Conservation (phyloP, 2,329 filamentous ascomycete species). For the Fusarium temperatum region DNA sequence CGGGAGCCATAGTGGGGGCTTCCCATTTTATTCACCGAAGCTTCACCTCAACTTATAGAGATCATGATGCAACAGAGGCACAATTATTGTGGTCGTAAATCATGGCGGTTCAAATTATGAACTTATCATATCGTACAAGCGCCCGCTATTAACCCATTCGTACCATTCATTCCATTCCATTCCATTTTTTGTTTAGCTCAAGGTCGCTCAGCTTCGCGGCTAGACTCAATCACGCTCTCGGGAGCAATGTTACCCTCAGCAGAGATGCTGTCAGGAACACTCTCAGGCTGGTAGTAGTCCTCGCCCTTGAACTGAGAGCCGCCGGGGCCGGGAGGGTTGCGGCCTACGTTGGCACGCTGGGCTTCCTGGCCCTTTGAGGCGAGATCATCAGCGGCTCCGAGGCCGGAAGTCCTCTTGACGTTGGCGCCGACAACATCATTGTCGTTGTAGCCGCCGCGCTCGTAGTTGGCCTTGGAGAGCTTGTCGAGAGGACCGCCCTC, state of each 20-base stretch:
- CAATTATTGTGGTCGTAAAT: conserved; percentile 6
- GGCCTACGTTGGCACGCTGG: conserved; percentile 50
- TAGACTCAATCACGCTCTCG: conserved; percentile 51
- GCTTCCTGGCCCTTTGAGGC: conserved; percentile 50
- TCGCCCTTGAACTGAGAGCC: conserved; percentile 53
- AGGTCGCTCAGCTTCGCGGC: conserved; percentile 37
- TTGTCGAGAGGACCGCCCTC: conserved; percentile 55
- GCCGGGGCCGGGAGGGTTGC: conserved; percentile 46
- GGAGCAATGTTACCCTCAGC: conserved; percentile 54
- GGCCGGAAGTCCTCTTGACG: conserved; percentile 37
- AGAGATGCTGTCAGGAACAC: conserved; percentile 53
- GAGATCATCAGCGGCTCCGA: conserved; percentile 42
- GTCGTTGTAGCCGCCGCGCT: conserved; percentile 51
- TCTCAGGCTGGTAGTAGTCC: conserved; percentile 53
- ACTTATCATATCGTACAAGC: conserved; percentile 23
- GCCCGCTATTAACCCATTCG: not conserved
- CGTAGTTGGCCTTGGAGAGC: conserved; percentile 34
- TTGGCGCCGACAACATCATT: conserved; percentile 46
- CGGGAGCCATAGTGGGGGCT: conserved; percentile 11
- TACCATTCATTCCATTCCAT: not conserved
- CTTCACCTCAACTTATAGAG: not conserved
- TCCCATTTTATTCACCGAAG: not conserved
- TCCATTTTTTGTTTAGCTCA: not conserved
- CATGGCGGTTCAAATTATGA: conserved; percentile 15
- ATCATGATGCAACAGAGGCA: not conserved